Base-by-base conservation (phyloP, 2,329 filamentous ascomycete genomes). In the Pochonia chlamydosporia region DNA sequence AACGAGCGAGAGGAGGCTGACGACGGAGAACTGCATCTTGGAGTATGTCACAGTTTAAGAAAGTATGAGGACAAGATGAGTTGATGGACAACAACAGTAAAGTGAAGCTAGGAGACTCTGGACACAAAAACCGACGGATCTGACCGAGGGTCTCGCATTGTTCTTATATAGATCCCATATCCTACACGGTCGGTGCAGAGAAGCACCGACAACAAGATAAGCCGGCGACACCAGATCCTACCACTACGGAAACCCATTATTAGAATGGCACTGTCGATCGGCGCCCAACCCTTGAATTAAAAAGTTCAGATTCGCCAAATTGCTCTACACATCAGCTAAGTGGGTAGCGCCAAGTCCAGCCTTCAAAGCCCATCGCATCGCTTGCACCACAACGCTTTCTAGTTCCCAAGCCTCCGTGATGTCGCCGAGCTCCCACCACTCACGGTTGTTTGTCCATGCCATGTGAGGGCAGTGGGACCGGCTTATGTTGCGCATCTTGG, bases 11-110 rank as follows among this genome's bases (percentile, higher is more conserved):
- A 58, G 50, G 46, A 64, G 48, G 44, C 58, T 49, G 50, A 50
- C 48, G 51, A 61, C 24, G 40, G 62, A 44, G 47, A 60, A 49
- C 30, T 58, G 52, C 59, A 61, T 61, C 28, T 51, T 57, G 53
- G 14, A 28, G 35, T 39, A 14, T 46, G 18, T 13, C 5, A n/a
- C n/a, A n/a, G n/a, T n/a, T n/a, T n/a, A n/a, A n/a, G n/a, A n/a
- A n/a, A n/a, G n/a, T n/a, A n/a, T n/a, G n/a, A n/a, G n/a, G n/a
- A n/a, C n/a, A n/a, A n/a, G n/a, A n/a, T n/a, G n/a, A n/a, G n/a
- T n/a, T n/a, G n/a, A n/a, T n/a, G n/a, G n/a, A n/a, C n/a, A n/a
- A n/a, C n/a, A n/a, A n/a, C n/a, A n/a, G n/a, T n/a, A n/a, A n/a
- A n/a, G n/a, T n/a, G n/a, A n/a, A n/a, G n/a, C n/a, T n/a, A n/a